Evolutionary conservation across 208 protist genomes (phyloP).

Genomic region (Angomonas desouzai): DNA sequence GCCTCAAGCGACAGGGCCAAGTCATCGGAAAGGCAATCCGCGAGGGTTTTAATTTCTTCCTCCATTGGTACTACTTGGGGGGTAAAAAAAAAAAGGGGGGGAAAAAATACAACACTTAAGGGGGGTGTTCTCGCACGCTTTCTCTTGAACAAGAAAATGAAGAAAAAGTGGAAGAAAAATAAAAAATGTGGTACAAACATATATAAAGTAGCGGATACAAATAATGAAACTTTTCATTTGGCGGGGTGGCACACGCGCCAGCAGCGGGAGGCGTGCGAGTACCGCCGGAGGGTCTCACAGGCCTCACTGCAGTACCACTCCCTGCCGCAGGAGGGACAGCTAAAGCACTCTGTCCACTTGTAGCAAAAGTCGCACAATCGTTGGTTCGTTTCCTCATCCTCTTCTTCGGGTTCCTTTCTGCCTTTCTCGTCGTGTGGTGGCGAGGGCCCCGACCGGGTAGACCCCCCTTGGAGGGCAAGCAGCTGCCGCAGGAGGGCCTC

Average conservation of each 20-base stretch:
- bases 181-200: neutral
- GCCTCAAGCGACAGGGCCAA: slow-evolving; percentile 28
- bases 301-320: slow-evolving; percentile 76
- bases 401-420: neutral
- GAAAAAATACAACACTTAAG: slow-evolving; percentile 5
- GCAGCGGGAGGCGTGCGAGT: slow-evolving; percentile 41
- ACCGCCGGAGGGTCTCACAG: slow-evolving; percentile 45
- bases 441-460: neutral
- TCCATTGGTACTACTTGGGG: neutral
- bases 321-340: slow-evolving; percentile 39
- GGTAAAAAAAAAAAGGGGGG: slow-evolving; percentile 10
- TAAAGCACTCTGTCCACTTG: slow-evolving; percentile 27
- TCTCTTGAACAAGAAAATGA: neutral
- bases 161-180: neutral
- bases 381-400: neutral
- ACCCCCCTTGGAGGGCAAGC: neutral
- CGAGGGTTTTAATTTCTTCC: slow-evolving; percentile 18
- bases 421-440: neutral
- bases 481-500: neutral
- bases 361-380: slow-evolving; percentile 65
- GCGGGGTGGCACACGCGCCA: neutral
- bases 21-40: slow-evolving; percentile 30
- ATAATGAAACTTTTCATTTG: too few relatives aligned
- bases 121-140: too few relatives aligned
- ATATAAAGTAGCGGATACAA: neutral